Base-by-base conservation (phyloP, 2,329 filamentous ascomycete genomes). In the Pseudogymnoascus sp. region DNA sequence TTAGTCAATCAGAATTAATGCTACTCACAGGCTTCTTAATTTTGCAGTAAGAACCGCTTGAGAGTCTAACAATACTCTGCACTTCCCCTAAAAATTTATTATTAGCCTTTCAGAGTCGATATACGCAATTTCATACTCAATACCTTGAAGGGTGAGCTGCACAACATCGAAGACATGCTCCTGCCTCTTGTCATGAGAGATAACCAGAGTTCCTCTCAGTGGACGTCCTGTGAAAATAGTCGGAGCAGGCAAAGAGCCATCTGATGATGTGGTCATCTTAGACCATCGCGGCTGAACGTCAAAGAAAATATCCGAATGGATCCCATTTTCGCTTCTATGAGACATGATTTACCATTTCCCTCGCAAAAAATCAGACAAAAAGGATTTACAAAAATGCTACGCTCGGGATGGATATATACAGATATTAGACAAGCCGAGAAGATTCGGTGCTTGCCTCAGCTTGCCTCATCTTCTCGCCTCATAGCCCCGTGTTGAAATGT, bases 11-110 rank as follows among this genome's bases (percentile, higher is more conserved):
- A 38, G 19, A 35, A 60, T 60, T 9, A 30, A 36, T 36, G 11
- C 55, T 35, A 35, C 55, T 60, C 55, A 60, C 55, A 60, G 55
- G 55, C 28, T 60, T 60, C 25, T 19, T 23, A 8, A 60, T 35
- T 23, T 33, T 19, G 22, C 23, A 38, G 30, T 36, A n/a, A 38
- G 38, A 11, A n/a, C 30, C 28, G 23, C 30, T 38, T 60, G 55
- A 4, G 2, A 14, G 23, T 12, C 23, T 38, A 33, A 60, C 30
- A 28, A 38, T 14, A 35, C n/a, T 35, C 55, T 38, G 33, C 38
- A 60, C 55, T 14, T 60, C 55, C 23, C 55, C 55, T 60, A 22
- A 60, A 35, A 35, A 23, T 14, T n/a, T 16, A 22, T 60, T 60
- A 60, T 33, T 35, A 33, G 33, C 30, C 19, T 41, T 41, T 11